Conservation (phyloP, 2,329 filamentous ascomycete genomes). For the Zelopaecilomyces penicillatus region DNA sequence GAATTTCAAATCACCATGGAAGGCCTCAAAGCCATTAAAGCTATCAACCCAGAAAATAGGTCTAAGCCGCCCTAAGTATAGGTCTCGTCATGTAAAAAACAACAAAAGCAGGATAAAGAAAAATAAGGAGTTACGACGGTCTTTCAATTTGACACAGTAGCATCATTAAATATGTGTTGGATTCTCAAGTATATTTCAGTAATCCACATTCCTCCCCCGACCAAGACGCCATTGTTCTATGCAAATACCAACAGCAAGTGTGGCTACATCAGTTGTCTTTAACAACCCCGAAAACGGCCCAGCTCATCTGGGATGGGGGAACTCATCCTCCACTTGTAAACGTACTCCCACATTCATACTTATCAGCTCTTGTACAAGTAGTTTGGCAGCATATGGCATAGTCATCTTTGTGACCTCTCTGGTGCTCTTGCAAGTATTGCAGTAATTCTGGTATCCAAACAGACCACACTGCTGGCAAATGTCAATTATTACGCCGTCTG, state of each 20-base stretch:
- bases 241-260: no score
- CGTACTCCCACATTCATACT: slow-evolving; percentile 98
- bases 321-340: slow-evolving; percentile 87
- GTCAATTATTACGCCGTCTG: slow-evolving; percentile 83
- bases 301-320: slow-evolving; percentile 53
- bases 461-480: slow-evolving; percentile 90
- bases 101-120: background rate
- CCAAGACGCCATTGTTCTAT: no score
- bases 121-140: background rate
- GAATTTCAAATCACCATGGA: slow-evolving; percentile 70
- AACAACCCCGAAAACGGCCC: background rate
- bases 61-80: no score
- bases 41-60: background rate
- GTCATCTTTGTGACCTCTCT: slow-evolving; percentile 83
- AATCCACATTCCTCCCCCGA: no score
- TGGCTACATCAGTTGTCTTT: no score
- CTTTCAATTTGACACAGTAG: no score
- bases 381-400: slow-evolving; percentile 94
- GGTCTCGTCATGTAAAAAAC: background rate
- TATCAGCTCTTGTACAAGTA: slow-evolving; percentile 89
- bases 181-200: no score
- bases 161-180: no score
- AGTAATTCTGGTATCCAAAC: slow-evolving; percentile 93
- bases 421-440: slow-evolving; percentile 82
- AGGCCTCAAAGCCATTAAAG: slow-evolving; percentile 39